Percentiles rank a stretch among this genome's conserved stretches.
Conservation (phyloP, 176 grass and related monocot species). For the Poa annua region DNA sequence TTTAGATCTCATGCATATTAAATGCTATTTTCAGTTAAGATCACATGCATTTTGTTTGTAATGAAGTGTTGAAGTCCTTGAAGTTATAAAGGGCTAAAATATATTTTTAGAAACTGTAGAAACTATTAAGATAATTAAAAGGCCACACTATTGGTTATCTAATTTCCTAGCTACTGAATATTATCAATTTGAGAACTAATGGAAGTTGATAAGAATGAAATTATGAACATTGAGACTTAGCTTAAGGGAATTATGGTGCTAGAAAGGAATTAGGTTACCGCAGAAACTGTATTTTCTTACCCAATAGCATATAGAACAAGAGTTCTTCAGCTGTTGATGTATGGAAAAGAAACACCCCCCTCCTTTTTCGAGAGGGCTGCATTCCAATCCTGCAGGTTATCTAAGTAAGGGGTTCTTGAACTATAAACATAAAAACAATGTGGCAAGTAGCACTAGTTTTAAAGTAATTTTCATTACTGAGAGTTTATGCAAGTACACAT, state of each 20-base stretch:
- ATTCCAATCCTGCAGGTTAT: slow-evolving; percentile 74
- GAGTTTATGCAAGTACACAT: slow-evolving; percentile 17
- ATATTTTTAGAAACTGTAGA: slow-evolving; percentile 17
- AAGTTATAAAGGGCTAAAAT: slow-evolving; percentile 14
- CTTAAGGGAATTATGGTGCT: slow-evolving; percentile 33
- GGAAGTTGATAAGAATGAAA: slow-evolving; percentile 24
- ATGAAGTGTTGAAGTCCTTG: neutral
- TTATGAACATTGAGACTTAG: slow-evolving; percentile 34
- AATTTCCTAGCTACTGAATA: slow-evolving; percentile 28
- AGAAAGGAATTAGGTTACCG: slow-evolving; percentile 35
- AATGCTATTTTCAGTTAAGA: slow-evolving; percentile 21
- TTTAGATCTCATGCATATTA: slow-evolving; percentile 19
- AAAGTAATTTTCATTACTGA: neutral
- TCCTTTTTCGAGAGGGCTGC: slow-evolving; percentile 74
- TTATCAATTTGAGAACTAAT: slow-evolving; percentile 11
- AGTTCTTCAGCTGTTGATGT: slow-evolving; percentile 61
- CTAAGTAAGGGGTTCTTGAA: slow-evolving; percentile 66
- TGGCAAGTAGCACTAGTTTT: slow-evolving; percentile 34
- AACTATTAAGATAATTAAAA: slow-evolving; percentile 22
- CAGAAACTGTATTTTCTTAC: slow-evolving; percentile 58
- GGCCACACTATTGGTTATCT: slow-evolving; percentile 6
- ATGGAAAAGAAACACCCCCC: slow-evolving; percentile 72
- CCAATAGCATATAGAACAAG: slow-evolving; percentile 66
- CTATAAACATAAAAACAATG: slow-evolving; percentile 52
- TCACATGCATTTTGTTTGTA: slow-evolving; percentile 1